Percentiles rank a stretch among this genome's conserved stretches.
Conservation (phyloP, 805 yeast species). For the Maudiozyma serrabonitensis region DNA sequence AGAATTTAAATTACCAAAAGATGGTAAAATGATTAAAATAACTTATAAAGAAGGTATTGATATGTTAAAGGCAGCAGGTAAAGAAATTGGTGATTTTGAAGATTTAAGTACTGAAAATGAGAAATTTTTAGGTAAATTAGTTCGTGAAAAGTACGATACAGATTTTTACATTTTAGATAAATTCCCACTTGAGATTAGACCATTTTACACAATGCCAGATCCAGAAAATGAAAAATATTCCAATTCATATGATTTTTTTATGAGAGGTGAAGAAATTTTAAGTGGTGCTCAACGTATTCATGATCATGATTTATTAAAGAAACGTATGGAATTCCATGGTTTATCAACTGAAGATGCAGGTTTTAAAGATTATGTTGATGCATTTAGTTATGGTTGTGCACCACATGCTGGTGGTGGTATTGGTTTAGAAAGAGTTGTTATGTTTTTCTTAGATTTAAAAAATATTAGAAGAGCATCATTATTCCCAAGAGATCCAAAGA, state of each 20-base stretch:
- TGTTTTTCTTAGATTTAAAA: constrained; percentile 95
- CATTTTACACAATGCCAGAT: constrained; percentile 99
- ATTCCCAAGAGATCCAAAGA: constrained; percentile 97
- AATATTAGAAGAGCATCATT: constrained; percentile 97
- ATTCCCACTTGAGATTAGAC: constrained; percentile 94
- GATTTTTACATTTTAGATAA: constrained; percentile 97
- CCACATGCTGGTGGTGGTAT: constrained; percentile 99
- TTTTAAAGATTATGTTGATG: constrained; percentile 81
- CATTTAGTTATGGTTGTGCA: constrained; percentile 90
- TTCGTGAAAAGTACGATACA: constrained; percentile 89
- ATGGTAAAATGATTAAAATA: constrained; percentile 86
- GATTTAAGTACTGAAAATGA: constrained; percentile 93
- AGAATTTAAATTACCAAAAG: constrained; percentile 88
- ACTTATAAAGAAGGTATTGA: constrained; percentile 86
- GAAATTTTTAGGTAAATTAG: constrained; percentile 81
- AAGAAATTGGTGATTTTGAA: constrained; percentile 67
- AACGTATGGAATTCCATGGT: constrained; percentile 77
- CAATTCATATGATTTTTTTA: constrained; percentile 97
- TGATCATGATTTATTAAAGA: constrained; percentile 71
- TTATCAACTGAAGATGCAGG: constrained; percentile 77
- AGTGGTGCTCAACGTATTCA: constrained; percentile 99
- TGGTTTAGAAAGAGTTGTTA: constrained; percentile 96
- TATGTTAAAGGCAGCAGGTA: constrained; percentile 71
- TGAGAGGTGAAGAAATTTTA: constrained; percentile 98
- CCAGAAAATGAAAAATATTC: constrained; percentile 86